Evolutionary conservation across 805 yeast genomes (phyloP), one percentile per base, ranked within the genome.

Genomic region (Saccharomycopsis guyanensis): DNA sequence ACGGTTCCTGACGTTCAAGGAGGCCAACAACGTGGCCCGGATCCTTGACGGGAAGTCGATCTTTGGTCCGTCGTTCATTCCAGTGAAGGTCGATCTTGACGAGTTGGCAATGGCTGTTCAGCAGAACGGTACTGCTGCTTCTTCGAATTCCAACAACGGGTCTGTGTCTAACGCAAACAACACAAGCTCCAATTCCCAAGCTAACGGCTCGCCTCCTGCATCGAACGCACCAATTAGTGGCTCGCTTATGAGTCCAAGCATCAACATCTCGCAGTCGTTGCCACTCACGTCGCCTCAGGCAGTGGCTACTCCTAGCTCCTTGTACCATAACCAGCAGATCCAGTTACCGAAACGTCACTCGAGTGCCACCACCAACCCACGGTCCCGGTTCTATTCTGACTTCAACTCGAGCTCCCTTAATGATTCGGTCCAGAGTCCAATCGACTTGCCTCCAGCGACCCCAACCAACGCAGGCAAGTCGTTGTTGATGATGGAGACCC

Each of bases 401-500:
- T 31, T 18, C n/a, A 31, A 32, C 27, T n/a, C n/a, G n/a, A n/a
- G n/a, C n/a, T n/a, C n/a, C n/a, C n/a, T n/a, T n/a, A 20, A 10
- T 16, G 51, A 47, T 15, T 46, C 29, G 37, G 20, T 43, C 45
- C 12, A 40, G 31, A 40, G 43, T 19, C 46, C 51, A 13, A 44
- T 47, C 32, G 49, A 43, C 8, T 25, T 47, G 16, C 51, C 50
- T n/a, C 32, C 46, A 55, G 43, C 55, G 12, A 46, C 66, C 8
- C 53, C 52, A 32, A 49, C 52, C 13, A 45, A 38, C 36, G 49
- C 70, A 10, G 73, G 73, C 4, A 70, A 72, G 53, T 64, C 70
- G 2, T 59, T 71, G 34, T 58, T 73, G 38, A 50, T 72, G 51
- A 62, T 69, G 71, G 78, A 71, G 39, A 58, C 70, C 12, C 73